phyloP scores from a whole-genome alignment of 441 rosid genomes.

The Erodium trifolium region DNA sequence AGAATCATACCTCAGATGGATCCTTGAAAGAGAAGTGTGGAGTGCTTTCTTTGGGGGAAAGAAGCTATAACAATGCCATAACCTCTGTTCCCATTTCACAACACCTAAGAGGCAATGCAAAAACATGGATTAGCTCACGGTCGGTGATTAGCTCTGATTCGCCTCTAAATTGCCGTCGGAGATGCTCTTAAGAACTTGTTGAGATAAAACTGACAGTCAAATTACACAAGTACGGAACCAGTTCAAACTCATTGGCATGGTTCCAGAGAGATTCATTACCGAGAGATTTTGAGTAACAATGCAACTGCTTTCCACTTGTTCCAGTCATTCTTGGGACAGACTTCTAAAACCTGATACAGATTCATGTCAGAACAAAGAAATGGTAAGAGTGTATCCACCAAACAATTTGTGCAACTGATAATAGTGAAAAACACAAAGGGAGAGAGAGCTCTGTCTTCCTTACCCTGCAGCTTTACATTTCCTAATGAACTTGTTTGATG shows the following conservation, averaged over 20 bases:
- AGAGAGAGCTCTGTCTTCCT: no score
- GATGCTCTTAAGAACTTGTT: neutral
- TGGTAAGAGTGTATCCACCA: neutral
- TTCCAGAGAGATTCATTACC: conserved; percentile 31
- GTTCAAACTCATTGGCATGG: neutral
- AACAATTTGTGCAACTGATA: conserved; percentile 61
- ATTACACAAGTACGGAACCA: neutral
- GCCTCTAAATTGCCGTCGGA: no score
- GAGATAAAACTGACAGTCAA: no score
- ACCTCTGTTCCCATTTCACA: conserved; percentile 54
- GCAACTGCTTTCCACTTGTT: conserved; percentile 87
- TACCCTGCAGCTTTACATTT: conserved; percentile 34
- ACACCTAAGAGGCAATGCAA: conserved; percentile 32
- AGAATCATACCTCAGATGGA: conserved; percentile 46
- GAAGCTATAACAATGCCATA: conserved; percentile 68
- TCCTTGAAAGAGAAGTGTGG: conserved; percentile 72
- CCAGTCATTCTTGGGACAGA: conserved; percentile 90
- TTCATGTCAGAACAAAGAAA: neutral
- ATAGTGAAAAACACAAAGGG: no score
- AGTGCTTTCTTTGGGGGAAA: conserved; percentile 54
- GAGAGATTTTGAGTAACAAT: conserved; percentile 70
- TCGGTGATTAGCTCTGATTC: no score
- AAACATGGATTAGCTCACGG: no score
- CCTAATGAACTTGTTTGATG: conserved; percentile 56
- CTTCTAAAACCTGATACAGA: conserved; percentile 65